Evolutionary conservation across 805 yeast species (phyloP), one percentile per base, ranked within the genome.

Genomic region (Lipomyces yamanashiensis): DNA sequence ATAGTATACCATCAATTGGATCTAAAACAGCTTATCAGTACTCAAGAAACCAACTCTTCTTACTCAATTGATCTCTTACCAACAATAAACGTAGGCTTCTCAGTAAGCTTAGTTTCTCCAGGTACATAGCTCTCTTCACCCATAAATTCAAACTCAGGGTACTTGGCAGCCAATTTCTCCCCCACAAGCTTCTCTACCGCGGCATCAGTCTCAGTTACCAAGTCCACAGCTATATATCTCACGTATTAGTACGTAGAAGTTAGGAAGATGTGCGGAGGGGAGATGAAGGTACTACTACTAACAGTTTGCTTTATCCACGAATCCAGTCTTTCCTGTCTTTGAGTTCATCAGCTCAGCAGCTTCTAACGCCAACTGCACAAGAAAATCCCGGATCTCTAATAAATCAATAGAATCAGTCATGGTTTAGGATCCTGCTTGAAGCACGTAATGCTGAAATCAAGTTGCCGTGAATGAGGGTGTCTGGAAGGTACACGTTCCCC

Each of bases 191-290:
- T 73, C 71, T 85, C 89, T 7, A 85, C 86, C 12, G 79, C 78
- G 67, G 83, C 83, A 71, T 85, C 89, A 28, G 84, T 81, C 58
- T 81, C 85, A 2, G 89, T 85, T 10, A 85, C 89, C 28, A 85
- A 74, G 71, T 85, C 89, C 4, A 85, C 88, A 3, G 85, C 79
- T 68, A 44, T 17, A 37, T 51, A 19, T 34, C n/a, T 13, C 10
- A 4, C 23, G n/a, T n/a, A n/a, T 8, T 10, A 23, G 2, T 45
- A 17, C 17, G 28, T 21, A n/a, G 19, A 9, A 19, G 21, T 17
- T 1, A 17, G 2, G 28, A 28, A 28, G 28, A 5, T 28, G 28
- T 28, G 28, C 28, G 28, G 28, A 5, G 28, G 43, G 13, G 21
- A 34, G 39, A n/a, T n/a, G n/a, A n/a, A n/a, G 17, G 47, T 13